Evolutionary conservation across 176 grass and related monocot genomes (phyloP).

Genomic region (Phoenix roebelenii): DNA sequence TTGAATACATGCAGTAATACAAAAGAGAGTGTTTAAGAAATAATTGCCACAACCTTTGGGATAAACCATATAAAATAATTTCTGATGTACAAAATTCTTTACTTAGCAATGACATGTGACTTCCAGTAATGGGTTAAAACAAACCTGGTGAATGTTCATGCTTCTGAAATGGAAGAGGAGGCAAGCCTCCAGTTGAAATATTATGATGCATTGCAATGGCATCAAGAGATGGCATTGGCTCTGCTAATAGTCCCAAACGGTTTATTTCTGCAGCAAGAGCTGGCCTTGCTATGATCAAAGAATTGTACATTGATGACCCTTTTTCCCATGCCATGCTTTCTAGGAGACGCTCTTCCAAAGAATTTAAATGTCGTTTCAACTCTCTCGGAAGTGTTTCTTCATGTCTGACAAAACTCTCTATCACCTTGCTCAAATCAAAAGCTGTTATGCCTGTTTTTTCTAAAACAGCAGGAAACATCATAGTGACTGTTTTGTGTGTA

Average conservation of each 20-base stretch:
- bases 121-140: slow-evolving; percentile 5
- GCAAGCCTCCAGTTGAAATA: slow-evolving; percentile 53
- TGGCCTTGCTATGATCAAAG: slow-evolving; percentile 80
- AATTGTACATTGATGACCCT: slow-evolving; percentile 95
- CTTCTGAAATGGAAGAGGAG: slow-evolving; percentile 75
- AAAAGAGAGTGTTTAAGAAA: no score
- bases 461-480: slow-evolving; percentile 95
- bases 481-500: slow-evolving; percentile 91
- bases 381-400: slow-evolving; percentile 94
- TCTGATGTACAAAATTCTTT: no score
- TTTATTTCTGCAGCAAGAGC: slow-evolving; percentile 69
- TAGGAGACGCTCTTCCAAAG: slow-evolving; percentile 77
- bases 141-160: slow-evolving; percentile 50
- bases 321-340: slow-evolving; percentile 99
- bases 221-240: slow-evolving; percentile 98
- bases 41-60: no score
- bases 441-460: slow-evolving; percentile 95
- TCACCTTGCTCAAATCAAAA: slow-evolving; percentile 98
- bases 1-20: no score
- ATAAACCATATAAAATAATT: no score
- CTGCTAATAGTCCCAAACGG: slow-evolving; percentile 68
- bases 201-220: slow-evolving; percentile 64
- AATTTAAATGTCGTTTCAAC: slow-evolving; percentile 91
- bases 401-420: slow-evolving; percentile 95
- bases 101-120: not conserved